These are phyloP conservation scores for Erodium chrysanthum DNA, from an alignment of 441 rosid species.

Conservation along the genomic window DNA sequence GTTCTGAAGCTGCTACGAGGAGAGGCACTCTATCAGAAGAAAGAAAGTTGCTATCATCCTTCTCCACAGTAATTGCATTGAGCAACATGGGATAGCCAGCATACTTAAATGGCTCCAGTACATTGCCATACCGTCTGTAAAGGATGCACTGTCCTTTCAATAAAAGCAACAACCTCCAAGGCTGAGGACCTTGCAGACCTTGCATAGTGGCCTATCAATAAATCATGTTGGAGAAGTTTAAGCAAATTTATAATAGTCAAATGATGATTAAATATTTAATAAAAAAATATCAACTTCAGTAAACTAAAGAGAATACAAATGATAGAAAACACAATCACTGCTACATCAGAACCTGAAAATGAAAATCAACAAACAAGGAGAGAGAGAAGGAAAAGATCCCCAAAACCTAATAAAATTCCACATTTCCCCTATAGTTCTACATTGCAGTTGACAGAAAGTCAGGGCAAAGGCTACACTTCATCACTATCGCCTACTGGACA, in stretches of 20 bases:
- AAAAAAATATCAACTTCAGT: too few relatives aligned
- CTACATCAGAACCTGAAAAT: neutral
- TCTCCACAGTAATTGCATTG: constrained; percentile 82
- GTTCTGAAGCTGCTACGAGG: constrained; percentile 99
- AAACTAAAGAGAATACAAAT: neutral
- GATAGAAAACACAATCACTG: neutral
- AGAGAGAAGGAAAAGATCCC: neutral
- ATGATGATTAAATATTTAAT: neutral
- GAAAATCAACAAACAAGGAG: neutral
- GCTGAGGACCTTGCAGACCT: constrained; percentile 99
- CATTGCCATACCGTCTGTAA: constrained; percentile 73
- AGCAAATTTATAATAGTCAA: neutral
- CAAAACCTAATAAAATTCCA: neutral
- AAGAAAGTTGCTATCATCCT: constrained; percentile 89
- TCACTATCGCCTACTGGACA: neutral
- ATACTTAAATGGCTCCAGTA: constrained; percentile 95
- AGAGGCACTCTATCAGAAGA: constrained; percentile 87
- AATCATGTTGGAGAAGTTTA: neutral
- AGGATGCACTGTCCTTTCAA: constrained; percentile 96
- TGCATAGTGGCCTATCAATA: constrained; percentile 83
- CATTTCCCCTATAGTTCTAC: neutral
- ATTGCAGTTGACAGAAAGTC: neutral
- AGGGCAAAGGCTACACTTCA: neutral
- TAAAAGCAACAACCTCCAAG: constrained; percentile 95
- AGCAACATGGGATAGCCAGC: constrained; percentile 99